phyloP scores from a whole-genome alignment of 2,329 filamentous ascomycete species.

The Paecilomyces fulvus region DNA sequence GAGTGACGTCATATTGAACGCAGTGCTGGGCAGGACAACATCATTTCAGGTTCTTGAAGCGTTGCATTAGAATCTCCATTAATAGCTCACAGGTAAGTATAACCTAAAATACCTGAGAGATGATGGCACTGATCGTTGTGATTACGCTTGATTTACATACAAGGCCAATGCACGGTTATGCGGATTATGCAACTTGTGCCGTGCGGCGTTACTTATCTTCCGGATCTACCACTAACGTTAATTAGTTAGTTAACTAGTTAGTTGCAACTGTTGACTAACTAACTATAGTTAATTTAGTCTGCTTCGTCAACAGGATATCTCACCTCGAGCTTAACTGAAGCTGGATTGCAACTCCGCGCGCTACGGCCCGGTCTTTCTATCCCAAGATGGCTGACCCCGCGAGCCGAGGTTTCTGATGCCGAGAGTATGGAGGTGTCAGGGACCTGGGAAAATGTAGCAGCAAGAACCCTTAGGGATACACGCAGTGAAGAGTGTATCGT shows the following conservation, averaged over 20 bases:
- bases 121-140: not conserved
- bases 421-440: not conserved
- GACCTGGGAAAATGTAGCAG: not conserved
- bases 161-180: not conserved
- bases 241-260: no score
- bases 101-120: not conserved
- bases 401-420: not conserved
- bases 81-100: not conserved
- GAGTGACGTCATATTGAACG: slow-evolving; percentile 15
- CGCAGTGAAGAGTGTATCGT: no score
- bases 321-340: not conserved
- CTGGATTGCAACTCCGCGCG: not conserved
- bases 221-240: no score
- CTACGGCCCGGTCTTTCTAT: not conserved
- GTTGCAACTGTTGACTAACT: no score
- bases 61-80: not conserved
- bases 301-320: no score
- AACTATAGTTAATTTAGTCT: no score
- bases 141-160: no score
- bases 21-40: slow-evolving; percentile 1
- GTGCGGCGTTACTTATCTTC: no score
- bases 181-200: not conserved
- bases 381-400: slow-evolving; percentile 2
- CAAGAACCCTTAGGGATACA: not conserved
- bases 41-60: not conserved